These are phyloP conservation scores for Clausena lansium DNA, from an alignment of 345 rosid species.

Conservation along the genomic window DNA sequence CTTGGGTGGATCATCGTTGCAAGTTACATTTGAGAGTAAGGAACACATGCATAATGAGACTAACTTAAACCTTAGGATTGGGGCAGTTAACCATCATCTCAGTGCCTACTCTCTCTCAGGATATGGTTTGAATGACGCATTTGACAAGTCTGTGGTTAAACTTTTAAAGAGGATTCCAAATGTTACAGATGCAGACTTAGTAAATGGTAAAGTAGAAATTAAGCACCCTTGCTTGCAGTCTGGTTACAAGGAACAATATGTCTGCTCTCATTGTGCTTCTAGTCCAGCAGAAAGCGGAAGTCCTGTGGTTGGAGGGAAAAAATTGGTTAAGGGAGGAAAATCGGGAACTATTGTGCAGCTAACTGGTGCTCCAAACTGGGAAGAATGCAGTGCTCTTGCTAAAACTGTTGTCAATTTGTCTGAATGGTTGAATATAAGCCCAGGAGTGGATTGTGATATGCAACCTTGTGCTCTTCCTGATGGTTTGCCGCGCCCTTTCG, in stretches of 20 bases:
- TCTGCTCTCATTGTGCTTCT: slow-evolving; percentile 68
- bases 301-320: slow-evolving; percentile 39
- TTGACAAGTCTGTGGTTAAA: slow-evolving; percentile 78
- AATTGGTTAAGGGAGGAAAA: slow-evolving; percentile 49
- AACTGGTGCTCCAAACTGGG: slow-evolving; percentile 87
- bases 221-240: slow-evolving; percentile 90
- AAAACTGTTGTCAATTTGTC: slow-evolving; percentile 83
- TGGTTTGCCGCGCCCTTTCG: slow-evolving; percentile 75
- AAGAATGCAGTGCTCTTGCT: slow-evolving; percentile 71
- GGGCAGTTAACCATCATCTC: slow-evolving; percentile 74
- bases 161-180: slow-evolving; percentile 50
- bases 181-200: slow-evolving; percentile 39
- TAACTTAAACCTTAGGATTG: slow-evolving; percentile 73
- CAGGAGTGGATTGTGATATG: slow-evolving; percentile 78
- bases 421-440: slow-evolving; percentile 68
- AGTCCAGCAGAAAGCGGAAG: slow-evolving; percentile 38
- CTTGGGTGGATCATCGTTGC: slow-evolving; percentile 97
- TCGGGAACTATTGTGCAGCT: slow-evolving; percentile 64
- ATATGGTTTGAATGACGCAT: slow-evolving; percentile 97
- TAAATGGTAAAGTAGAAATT: slow-evolving; percentile 58
- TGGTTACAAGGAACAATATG: slow-evolving; percentile 74
- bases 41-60: slow-evolving; percentile 50
- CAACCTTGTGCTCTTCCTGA: slow-evolving; percentile 89
- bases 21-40: slow-evolving; percentile 90
- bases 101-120: slow-evolving; percentile 97